A percentile compares a stretch with the other conserved stretches of the same genome.
phyloP scores from a whole-genome alignment of 164 flowering plant genomes.

The Liquidambar formosana region DNA sequence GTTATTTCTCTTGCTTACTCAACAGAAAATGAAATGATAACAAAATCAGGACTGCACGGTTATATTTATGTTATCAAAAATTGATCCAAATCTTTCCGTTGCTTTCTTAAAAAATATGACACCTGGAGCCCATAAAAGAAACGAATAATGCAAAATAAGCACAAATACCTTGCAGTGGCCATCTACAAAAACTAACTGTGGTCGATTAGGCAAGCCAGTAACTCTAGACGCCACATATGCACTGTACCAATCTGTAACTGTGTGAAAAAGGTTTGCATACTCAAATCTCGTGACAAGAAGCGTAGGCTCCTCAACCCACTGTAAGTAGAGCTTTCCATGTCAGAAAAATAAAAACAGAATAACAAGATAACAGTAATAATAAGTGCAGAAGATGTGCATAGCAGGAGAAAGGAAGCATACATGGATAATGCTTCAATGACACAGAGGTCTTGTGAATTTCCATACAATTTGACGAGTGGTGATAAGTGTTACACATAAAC shows the following conservation, averaged over 20 bases:
- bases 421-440: not conserved
- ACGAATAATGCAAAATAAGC: not conserved
- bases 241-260: constrained; percentile 94
- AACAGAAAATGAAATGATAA: not conserved
- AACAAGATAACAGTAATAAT: not conserved
- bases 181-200: constrained; percentile 83
- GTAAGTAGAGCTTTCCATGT: constrained; percentile 31
- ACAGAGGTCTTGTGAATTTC: not conserved
- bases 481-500: not conserved
- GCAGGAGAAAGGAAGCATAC: not conserved
- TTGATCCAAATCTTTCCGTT: not conserved
- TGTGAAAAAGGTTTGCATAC: constrained; percentile 96
- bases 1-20: not conserved
- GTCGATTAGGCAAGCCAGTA: constrained; percentile 79
- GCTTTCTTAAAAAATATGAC: not conserved
- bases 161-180: constrained; percentile 78
- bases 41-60: not conserved
- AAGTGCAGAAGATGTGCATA: not conserved
- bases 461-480: not conserved
- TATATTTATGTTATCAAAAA: not conserved
- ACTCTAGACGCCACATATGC: constrained; percentile 90
- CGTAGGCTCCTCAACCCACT: constrained; percentile 96
- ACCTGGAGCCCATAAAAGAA: constrained; percentile 1
- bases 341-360: constrained; percentile 17
- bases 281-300: constrained; percentile 86